Percentiles rank a stretch among this genome's conserved stretches.
These are phyloP conservation scores for Solidago caesia DNA, from an alignment of 129 eudicot species.

Conservation along the genomic window DNA sequence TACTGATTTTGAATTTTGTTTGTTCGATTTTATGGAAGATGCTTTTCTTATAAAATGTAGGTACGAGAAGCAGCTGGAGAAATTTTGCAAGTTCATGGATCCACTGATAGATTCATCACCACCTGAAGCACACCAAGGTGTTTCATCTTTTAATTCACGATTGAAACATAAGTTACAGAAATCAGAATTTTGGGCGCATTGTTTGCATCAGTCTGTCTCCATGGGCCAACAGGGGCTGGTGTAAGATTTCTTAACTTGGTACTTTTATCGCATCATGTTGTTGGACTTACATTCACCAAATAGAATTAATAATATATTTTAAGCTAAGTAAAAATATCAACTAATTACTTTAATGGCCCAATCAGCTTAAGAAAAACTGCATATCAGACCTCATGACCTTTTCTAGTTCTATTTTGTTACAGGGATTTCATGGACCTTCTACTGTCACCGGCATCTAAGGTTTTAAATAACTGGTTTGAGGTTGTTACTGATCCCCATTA, in stretches of 20 bases:
- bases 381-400: conserved; percentile 16
- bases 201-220: conserved; percentile 70
- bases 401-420: conserved; percentile 32
- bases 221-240: conserved; percentile 90
- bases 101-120: conserved; percentile 80
- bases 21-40: conserved; percentile 5
- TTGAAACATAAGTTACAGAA: conserved; percentile 67
- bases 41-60: conserved; percentile 20
- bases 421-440: conserved; percentile 94
- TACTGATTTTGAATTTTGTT: conserved; percentile 3
- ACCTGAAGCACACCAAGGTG: conserved; percentile 73
- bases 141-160: conserved; percentile 54
- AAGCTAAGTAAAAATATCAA: conserved; percentile 2
- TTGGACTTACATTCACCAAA: conserved; percentile 9
- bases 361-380: conserved; percentile 15
- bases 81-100: conserved; percentile 91
- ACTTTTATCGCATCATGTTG: conserved; percentile 12
- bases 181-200: conserved; percentile 85
- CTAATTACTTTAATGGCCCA: conserved; percentile 6
- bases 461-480: conserved; percentile 98
- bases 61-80: conserved; percentile 84
- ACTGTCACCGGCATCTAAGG: conserved; percentile 92
- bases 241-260: conserved; percentile 53
- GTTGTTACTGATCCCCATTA: conserved; percentile 41
- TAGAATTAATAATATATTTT: conserved; percentile 3